A percentile compares a stretch with the other conserved stretches of the same genome.
phyloP scores from a whole-genome alignment of 305 asterid species.

The Striga hermonthica region DNA sequence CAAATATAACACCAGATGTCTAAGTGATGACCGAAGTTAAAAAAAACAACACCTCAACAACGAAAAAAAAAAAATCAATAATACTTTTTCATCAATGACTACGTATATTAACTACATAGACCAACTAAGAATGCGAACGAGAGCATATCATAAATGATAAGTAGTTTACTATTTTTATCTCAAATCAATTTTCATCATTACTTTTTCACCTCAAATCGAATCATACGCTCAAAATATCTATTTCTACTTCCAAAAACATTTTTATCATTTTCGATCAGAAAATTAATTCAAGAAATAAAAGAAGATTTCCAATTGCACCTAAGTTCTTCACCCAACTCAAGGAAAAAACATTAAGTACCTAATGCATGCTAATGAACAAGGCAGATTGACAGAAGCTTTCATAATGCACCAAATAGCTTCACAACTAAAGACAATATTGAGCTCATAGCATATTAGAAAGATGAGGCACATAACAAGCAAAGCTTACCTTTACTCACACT shows the following conservation, averaged over 20 bases:
- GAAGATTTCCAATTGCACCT: background rate
- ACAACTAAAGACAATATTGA: slow-evolving; percentile 15
- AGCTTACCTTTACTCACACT: slow-evolving; percentile 95
- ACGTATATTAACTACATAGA: background rate
- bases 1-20: too few relatives aligned
- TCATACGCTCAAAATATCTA: background rate
- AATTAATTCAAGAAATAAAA: background rate
- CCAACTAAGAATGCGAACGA: background rate
- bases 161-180: background rate
- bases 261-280: background rate
- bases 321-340: slow-evolving; percentile 3
- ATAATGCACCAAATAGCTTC: slow-evolving; percentile 18
- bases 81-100: background rate
- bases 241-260: background rate
- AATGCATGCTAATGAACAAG: background rate
- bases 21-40: background rate
- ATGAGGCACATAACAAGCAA: slow-evolving; percentile 1
- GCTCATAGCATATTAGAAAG: slow-evolving; percentile 16
- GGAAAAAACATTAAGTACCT: background rate
- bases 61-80: background rate
- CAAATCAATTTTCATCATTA: background rate
- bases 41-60: background rate
- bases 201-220: background rate
- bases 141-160: background rate
- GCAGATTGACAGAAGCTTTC: background rate